These are phyloP conservation scores for Penstemon eatonii DNA, from an alignment of 257 asterid species.

Conservation along the genomic window DNA sequence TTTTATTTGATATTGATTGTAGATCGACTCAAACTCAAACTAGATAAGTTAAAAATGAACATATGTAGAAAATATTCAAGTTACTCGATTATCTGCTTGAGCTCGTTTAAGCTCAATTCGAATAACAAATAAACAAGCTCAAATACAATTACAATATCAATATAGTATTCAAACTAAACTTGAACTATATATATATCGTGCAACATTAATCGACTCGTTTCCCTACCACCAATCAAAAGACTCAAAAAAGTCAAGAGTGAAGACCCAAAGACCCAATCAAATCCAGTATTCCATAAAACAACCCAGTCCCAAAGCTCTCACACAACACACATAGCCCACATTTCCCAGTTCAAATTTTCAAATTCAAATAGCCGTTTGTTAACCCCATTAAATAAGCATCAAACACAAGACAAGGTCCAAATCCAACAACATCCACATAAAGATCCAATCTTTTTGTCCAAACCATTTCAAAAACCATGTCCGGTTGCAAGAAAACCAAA, in stretches of 20 bases:
- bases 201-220: too few species aligned
- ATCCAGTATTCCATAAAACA: slow-evolving; percentile 5
- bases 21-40: not conserved
- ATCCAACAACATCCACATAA: slow-evolving; percentile 24
- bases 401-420: slow-evolving; percentile 27
- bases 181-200: too few species aligned
- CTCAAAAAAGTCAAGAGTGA: not conserved
- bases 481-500: slow-evolving; percentile 50
- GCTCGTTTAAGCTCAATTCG: too few species aligned
- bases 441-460: not conserved
- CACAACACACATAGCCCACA: slow-evolving; percentile 19
- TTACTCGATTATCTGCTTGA: too few species aligned
- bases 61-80: not conserved
- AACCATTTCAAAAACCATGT: slow-evolving; percentile 34
- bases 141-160: not conserved
- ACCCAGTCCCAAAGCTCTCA: slow-evolving; percentile 30
- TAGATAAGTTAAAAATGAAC: not conserved
- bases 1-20: too few species aligned
- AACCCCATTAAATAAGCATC: slow-evolving; percentile 28
- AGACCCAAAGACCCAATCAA: not conserved
- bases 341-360: slow-evolving; percentile 57
- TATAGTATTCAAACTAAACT: too few species aligned
- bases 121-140: not conserved
- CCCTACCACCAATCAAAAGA: slow-evolving; percentile 9
- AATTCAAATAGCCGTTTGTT: slow-evolving; percentile 66